phyloP scores from a whole-genome alignment of 2,329 filamentous ascomycete genomes.

The Calonectria honghensis region DNA sequence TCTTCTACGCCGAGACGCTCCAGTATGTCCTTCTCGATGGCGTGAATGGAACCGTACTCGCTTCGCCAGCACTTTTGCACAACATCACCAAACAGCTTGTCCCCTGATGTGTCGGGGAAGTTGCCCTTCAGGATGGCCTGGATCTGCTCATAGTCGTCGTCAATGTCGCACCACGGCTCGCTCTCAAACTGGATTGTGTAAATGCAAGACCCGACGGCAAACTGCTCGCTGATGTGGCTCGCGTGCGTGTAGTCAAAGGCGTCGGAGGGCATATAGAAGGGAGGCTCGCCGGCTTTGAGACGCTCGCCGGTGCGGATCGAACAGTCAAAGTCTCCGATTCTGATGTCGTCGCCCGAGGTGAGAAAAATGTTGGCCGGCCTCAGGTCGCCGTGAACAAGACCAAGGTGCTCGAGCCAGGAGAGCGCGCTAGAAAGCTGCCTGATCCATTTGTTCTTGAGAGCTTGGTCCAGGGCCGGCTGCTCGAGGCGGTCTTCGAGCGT shows the following conservation, averaged over 20 bases:
- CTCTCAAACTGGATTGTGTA: conserved; percentile 26
- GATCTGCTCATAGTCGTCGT: neutral
- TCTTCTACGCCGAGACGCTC: neutral
- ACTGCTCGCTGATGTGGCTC: conserved; percentile 33
- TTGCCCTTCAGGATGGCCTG: neutral
- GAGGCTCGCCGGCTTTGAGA: conserved; percentile 15
- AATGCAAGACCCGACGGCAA: conserved; percentile 35
- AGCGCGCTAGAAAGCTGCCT: conserved; percentile 10
- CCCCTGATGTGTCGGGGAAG: neutral
- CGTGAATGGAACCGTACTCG: neutral
- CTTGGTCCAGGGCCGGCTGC: neutral
- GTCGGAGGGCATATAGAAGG: conserved; percentile 25
- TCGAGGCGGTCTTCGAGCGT: conserved; percentile 11
- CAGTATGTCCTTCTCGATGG: neutral
- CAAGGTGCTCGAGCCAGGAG: conserved; percentile 5
- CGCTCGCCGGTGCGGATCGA: conserved; percentile 18
- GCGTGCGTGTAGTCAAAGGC: conserved; percentile 2
- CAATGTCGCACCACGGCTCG: conserved; percentile 14
- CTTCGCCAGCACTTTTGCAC: conserved; percentile 21
- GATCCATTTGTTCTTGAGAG: conserved; percentile 2
- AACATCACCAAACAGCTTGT: neutral
- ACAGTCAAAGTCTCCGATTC: conserved; percentile 31
- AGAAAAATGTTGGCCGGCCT: conserved; percentile 16
- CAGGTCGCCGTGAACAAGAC: conserved; percentile 5
- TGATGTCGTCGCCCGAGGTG: conserved; percentile 5